Base-by-base conservation (phyloP, 208 protist genomes). In the Porcisia deanei region DNA sequence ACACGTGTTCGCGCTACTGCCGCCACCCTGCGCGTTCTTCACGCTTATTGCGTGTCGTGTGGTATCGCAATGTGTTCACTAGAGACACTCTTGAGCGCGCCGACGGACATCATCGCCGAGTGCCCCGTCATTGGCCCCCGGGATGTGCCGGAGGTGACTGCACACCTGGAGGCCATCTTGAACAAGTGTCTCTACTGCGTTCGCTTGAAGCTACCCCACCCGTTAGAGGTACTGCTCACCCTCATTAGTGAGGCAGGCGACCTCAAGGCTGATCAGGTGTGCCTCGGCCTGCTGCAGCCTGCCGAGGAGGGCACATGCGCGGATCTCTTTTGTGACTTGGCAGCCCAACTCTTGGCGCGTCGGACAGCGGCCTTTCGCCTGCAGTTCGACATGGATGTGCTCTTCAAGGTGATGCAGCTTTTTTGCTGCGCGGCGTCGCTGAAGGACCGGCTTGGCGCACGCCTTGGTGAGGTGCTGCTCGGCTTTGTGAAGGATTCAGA, bases 121-220 rank as follows among this genome's bases (percentile, higher is more conserved):
- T 87, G 76, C 65, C 82, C 80, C 67, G 57, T 77, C n/a, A 37
- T 91, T 20, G 61, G 47, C n/a, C 43, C 53, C 9, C 52, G 82
- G 12, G 88, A 91, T 67, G 81, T 89, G 14, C 79, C 43, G 18
- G 41, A 81, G 25, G 72, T 94, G 43, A n/a, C 82, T 25, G 43
- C 14, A 25, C 68, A 91, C 39, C 76, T 94, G n/a, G 81, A 90
- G 53, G 80, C 74, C 2, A 82, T 96, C 52, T 65, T 94, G 37
- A 81, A 82, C 25, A 94, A 92, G 59, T 96, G 84, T 45, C 83
- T 94, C 43, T 96, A 92, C 66, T 88, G 88, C 49, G 71, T 89
- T 4, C 82, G 89, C 2, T 81, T 85, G 25, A 74, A 76, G 37
- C 80, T 91, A 30, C 68, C 84, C 12, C 22, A 47, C 30, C 85